phyloP scores from a whole-genome alignment of 176 grass and related monocot genomes.

The Oryza australiensis region DNA sequence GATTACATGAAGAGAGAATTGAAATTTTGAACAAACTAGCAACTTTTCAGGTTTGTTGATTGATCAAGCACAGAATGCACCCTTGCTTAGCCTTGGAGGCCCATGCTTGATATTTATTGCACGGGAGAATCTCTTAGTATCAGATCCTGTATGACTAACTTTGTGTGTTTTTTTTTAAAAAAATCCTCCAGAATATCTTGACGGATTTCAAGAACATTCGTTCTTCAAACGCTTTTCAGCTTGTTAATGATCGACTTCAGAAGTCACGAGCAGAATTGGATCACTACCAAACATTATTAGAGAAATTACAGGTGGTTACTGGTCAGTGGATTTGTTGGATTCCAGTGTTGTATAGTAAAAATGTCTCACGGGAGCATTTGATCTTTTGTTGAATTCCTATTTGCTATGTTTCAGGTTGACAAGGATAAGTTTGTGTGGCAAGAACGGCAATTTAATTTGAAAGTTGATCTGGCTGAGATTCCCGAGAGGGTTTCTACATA shows the following conservation, averaged over 20 bases:
- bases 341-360: slow-evolving; percentile 21
- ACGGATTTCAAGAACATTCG: slow-evolving; percentile 76
- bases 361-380: slow-evolving; percentile 9
- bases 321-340: slow-evolving; percentile 49
- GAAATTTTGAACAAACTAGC: slow-evolving; percentile 83
- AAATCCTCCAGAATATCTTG: slow-evolving; percentile 68
- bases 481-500: slow-evolving; percentile 54
- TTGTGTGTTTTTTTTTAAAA: neutral
- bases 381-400: slow-evolving; percentile 33
- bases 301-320: slow-evolving; percentile 99
- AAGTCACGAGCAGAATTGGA: slow-evolving; percentile 72
- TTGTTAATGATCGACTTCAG: slow-evolving; percentile 66
- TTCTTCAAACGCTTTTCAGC: slow-evolving; percentile 77
- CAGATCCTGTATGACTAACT: neutral
- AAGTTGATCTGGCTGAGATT: slow-evolving; percentile 76
- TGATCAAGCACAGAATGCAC: neutral
- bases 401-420: slow-evolving; percentile 62
- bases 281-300: slow-evolving; percentile 45
- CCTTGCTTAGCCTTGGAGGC: neutral
- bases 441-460: slow-evolving; percentile 74
- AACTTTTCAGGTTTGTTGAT: slow-evolving; percentile 70
- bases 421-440: slow-evolving; percentile 81
- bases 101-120: slow-evolving; percentile 2
- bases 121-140: neutral
- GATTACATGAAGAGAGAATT: slow-evolving; percentile 86